phyloP scores from a whole-genome alignment of 2,329 filamentous ascomycete species.

The Fusarium agapanthi region DNA sequence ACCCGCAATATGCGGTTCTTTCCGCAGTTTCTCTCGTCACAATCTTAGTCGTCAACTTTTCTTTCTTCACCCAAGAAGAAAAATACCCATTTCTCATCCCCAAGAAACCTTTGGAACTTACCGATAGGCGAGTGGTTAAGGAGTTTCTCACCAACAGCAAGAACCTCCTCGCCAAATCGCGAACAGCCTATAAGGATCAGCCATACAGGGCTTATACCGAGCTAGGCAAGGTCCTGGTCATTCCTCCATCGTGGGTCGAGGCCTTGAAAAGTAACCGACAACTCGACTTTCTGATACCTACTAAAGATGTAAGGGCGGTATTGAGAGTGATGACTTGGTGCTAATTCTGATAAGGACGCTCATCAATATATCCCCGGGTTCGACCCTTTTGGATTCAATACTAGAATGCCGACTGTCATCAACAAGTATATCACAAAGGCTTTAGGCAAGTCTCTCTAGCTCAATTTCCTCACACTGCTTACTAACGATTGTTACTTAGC shows the following conservation, averaged over 20 bases:
- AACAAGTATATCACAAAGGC: not conserved
- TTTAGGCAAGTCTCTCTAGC: too few relatives aligned
- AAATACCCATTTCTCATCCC: not conserved
- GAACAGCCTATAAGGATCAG: not conserved
- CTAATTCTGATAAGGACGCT: not conserved
- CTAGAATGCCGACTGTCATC: not conserved
- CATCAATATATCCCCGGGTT: not conserved
- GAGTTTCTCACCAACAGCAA: not conserved
- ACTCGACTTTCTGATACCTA: not conserved
- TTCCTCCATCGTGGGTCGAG: not conserved
- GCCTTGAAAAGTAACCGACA: not conserved
- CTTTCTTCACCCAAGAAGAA: not conserved
- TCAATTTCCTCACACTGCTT: too few relatives aligned
- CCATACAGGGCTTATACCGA: not conserved
- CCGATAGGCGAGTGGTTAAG: not conserved
- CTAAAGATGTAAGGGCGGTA: not conserved
- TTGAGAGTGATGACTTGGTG: fast-evolving
- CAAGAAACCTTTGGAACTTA: not conserved
- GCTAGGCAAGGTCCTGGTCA: not conserved
- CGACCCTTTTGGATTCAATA: not conserved
- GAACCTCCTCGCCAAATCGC: not conserved
- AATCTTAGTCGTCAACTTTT: not conserved
- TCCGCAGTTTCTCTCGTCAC: not conserved
- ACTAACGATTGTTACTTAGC: not conserved
- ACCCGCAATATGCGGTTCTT: not conserved